A percentile compares a stretch with the other conserved stretches of the same genome.
phyloP scores from a whole-genome alignment of 805 yeast genomes.

The Candida silvatica region DNA sequence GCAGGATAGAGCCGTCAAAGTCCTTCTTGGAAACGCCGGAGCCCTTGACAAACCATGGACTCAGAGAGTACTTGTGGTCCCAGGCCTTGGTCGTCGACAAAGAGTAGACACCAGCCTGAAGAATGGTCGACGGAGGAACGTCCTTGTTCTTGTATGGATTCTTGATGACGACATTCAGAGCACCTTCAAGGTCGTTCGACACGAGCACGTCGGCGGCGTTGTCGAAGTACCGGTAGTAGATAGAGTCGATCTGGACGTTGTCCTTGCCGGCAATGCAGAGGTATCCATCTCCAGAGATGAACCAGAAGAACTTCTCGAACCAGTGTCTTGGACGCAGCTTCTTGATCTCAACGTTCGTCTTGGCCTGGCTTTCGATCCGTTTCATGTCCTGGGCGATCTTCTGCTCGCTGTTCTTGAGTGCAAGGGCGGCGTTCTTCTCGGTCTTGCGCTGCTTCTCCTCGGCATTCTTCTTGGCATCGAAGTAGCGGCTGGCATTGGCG shows the following conservation, averaged over 20 bases:
- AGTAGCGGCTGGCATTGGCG: slow-evolving; percentile 82
- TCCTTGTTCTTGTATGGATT: slow-evolving; percentile 66
- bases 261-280: slow-evolving; percentile 85
- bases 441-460: slow-evolving; percentile 74
- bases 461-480: slow-evolving; percentile 68
- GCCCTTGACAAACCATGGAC: slow-evolving; percentile 83
- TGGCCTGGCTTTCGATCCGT: slow-evolving; percentile 50
- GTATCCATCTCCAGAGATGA: slow-evolving; percentile 83
- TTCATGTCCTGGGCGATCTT: slow-evolving; percentile 68
- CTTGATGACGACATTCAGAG: slow-evolving; percentile 71
- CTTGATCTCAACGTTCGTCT: slow-evolving; percentile 37
- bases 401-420: slow-evolving; percentile 74
- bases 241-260: slow-evolving; percentile 65
- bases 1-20: slow-evolving; percentile 43
- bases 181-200: slow-evolving; percentile 63
- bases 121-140: slow-evolving; percentile 77
- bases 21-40: slow-evolving; percentile 63
- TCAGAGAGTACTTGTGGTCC: slow-evolving; percentile 74
- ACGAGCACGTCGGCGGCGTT: slow-evolving; percentile 63
- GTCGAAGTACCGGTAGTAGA: slow-evolving; percentile 69
- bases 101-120: slow-evolving; percentile 87
- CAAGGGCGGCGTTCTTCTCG: slow-evolving; percentile 65
- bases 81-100: slow-evolving; percentile 80
- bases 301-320: slow-evolving; percentile 96
- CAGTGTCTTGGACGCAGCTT: slow-evolving; percentile 68